A percentile compares a stretch with the other conserved stretches of the same genome.
Evolutionary conservation across 805 yeast genomes (phyloP).

Genomic region (Candida wancherniae): DNA sequence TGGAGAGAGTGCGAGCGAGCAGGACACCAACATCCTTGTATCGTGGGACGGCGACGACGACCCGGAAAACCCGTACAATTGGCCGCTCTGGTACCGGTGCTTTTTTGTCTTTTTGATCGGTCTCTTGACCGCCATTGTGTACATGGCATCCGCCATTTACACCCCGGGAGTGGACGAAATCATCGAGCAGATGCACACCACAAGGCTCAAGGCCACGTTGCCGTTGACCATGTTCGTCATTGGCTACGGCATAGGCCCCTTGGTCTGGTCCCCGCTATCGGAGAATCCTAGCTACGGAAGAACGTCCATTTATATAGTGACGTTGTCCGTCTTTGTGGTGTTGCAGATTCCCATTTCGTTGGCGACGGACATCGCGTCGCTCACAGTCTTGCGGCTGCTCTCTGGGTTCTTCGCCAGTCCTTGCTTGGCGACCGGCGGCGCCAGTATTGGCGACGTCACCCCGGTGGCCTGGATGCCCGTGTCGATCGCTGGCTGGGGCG

Average conservation of each 20-base stretch:
- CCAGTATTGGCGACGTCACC: constrained; percentile 49
- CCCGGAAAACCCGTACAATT: constrained; percentile 53
- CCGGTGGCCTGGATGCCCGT: constrained; percentile 39
- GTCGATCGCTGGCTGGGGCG: constrained; percentile 48
- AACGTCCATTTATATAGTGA: constrained; percentile 42
- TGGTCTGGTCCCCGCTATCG: constrained; percentile 54
- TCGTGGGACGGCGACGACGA: constrained; percentile 43
- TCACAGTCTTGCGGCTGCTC: constrained; percentile 47
- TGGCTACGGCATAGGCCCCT: constrained; percentile 60
- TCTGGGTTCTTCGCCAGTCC: constrained; percentile 56
- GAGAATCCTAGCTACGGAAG: constrained; percentile 54
- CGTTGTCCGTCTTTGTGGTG: constrained; percentile 44
- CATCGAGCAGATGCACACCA: constrained; percentile 40
- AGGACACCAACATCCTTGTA: too few species aligned
- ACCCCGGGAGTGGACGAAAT: constrained; percentile 49
- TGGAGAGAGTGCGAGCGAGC: too few species aligned
- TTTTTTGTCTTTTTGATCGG: constrained; percentile 37
- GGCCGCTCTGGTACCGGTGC: constrained; percentile 43
- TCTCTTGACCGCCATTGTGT: constrained; percentile 45
- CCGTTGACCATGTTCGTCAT: constrained; percentile 52
- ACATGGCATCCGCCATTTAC: constrained; percentile 53
- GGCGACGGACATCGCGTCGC: constrained; percentile 45
- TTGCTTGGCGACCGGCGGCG: constrained; percentile 55
- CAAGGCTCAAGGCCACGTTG: constrained; percentile 42
- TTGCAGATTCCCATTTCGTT: constrained; percentile 57